Evolutionary conservation across 2,329 filamentous ascomycete species (phyloP).

Genomic region (Plectosphaerella sp.): DNA sequence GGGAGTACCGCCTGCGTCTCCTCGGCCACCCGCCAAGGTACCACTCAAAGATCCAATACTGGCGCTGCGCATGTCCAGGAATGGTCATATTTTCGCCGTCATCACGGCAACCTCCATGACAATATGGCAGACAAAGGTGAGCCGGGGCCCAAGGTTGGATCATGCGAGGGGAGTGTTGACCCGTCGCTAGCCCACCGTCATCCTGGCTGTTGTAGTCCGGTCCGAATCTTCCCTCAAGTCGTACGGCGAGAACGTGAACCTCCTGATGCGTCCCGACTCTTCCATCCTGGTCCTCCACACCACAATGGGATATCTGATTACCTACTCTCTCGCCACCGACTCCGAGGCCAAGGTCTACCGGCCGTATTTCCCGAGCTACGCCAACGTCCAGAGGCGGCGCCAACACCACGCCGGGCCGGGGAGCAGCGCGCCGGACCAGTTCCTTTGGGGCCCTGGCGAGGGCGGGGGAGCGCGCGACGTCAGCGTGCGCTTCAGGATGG

Average conservation of each 20-base stretch:
- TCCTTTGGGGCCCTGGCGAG: conserved; percentile 74
- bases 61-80: conserved; percentile 71
- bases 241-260: conserved; percentile 80
- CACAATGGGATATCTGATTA: conserved; percentile 80
- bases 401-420: conserved; percentile 58
- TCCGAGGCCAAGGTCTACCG: conserved; percentile 79
- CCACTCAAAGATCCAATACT: conserved; percentile 61
- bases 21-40: conserved; percentile 25
- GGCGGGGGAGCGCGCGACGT: conserved; percentile 79
- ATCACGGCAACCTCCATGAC: conserved; percentile 81
- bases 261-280: conserved; percentile 86
- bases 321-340: conserved; percentile 86
- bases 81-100: conserved; percentile 78
- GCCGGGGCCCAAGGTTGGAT: conserved; percentile 13
- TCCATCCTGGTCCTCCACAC: conserved; percentile 91
- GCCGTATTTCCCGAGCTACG: conserved; percentile 68
- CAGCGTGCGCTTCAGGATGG: conserved; percentile 90
- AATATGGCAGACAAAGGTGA: conserved; percentile 94
- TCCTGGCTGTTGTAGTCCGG: conserved; percentile 79
- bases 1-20: conserved; percentile 15
- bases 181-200: conserved; percentile 68
- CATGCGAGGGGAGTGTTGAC: not conserved
- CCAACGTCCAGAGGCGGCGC: conserved; percentile 56
- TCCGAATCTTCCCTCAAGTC: conserved; percentile 73
- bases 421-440: conserved; percentile 53